phyloP scores from a whole-genome alignment of 2,329 filamentous ascomycete species.

The Trichoderma sp. region DNA sequence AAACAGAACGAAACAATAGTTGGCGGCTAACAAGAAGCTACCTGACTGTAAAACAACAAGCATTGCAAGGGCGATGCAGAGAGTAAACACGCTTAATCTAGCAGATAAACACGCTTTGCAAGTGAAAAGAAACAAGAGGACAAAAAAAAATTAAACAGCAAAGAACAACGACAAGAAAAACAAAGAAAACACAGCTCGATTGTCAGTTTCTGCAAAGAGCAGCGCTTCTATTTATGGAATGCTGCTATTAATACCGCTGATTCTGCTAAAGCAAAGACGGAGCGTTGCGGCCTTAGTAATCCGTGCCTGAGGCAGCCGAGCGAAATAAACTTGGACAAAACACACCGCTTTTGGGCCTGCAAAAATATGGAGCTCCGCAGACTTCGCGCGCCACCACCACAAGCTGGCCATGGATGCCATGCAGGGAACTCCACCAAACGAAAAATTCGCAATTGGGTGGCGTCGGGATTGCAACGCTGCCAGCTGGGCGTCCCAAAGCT shows the following conservation, averaged over 20 bases:
- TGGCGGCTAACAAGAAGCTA: background rate
- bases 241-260: background rate
- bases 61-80: background rate
- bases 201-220: background rate
- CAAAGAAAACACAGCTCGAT: too few relatives aligned
- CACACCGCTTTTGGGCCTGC: background rate
- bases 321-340: constrained; percentile 5
- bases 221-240: background rate
- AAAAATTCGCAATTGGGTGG: constrained; percentile 11
- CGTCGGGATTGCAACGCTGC: constrained; percentile 17
- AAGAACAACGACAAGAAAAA: background rate
- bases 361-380: constrained; percentile 2
- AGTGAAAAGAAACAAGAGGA: background rate
- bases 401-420: background rate
- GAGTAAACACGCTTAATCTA: background rate
- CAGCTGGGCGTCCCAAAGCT: background rate
- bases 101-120: background rate
- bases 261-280: background rate
- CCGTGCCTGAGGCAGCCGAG: background rate
- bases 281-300: background rate
- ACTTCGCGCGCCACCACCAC: constrained; percentile 17
- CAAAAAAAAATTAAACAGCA: too few relatives aligned
- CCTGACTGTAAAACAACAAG: background rate
- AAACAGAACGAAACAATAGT: background rate
- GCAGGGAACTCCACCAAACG: constrained; percentile 15